phyloP scores from a whole-genome alignment of 768 basidiomycete genomes.

The Cystoderma amianthinum region DNA sequence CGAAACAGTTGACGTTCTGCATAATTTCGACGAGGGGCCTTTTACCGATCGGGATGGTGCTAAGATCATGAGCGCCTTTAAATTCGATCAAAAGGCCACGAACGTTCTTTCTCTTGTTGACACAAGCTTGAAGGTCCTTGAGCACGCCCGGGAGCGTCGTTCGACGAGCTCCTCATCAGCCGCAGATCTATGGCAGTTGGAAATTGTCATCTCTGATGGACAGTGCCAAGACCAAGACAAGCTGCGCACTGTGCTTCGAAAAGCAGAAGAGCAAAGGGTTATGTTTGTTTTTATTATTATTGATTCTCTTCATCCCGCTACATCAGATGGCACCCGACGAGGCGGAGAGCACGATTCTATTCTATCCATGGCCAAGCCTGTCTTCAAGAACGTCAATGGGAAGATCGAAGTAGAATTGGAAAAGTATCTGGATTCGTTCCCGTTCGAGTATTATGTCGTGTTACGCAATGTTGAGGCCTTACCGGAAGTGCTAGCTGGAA shows the following conservation, averaged over 20 bases:
- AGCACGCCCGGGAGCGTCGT: constrained; percentile 68
- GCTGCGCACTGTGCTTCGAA: constrained; percentile 71
- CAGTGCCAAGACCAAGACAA: constrained; percentile 94
- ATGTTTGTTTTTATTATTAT: constrained; percentile 96
- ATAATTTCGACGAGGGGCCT: constrained; percentile 77
- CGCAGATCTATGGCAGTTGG: constrained; percentile 91
- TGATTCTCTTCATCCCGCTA: constrained; percentile 66
- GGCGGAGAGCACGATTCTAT: constrained; percentile 62
- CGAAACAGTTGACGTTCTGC: constrained; percentile 78
- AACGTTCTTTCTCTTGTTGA: constrained; percentile 82
- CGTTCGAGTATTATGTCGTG: constrained; percentile 97
- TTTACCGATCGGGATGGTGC: constrained; percentile 78
- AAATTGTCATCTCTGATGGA: constrained; percentile 99
- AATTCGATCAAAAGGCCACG: constrained; percentile 85
- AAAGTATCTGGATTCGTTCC: constrained; percentile 92
- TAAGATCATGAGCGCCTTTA: constrained; percentile 77
- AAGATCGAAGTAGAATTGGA: constrained; percentile 82
- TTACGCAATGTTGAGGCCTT: constrained; percentile 84
- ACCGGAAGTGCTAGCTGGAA: constrained; percentile 83
- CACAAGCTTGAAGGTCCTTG: constrained; percentile 65
- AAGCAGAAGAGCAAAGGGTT: constrained; percentile 83
- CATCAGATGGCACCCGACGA: constrained; percentile 11
- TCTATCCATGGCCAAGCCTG: constrained; percentile 86
- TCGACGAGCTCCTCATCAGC: constrained; percentile 54
- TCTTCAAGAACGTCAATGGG: constrained; percentile 77